Evolutionary conservation across 2,329 filamentous ascomycete genomes (phyloP), one percentile per base, ranked within the genome.

Genomic region (Penicillium griseofulvum): DNA sequence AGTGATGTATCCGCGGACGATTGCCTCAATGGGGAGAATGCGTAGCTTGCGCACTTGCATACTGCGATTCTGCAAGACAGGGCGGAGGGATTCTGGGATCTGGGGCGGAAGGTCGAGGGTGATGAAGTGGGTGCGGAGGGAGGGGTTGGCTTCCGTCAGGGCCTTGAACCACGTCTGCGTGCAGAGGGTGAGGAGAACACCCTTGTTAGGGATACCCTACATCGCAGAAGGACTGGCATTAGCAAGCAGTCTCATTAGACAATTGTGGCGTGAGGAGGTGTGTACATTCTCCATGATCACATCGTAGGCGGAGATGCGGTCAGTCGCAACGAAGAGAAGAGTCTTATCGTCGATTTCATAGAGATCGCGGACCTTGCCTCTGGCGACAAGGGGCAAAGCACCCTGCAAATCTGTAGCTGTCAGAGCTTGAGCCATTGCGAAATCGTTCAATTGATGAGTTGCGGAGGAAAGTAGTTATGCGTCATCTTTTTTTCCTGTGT

Each of bases 241-340:
- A 62, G 54, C 38, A 31, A 5, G 3, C 12, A 14, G 74, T 65
- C 46, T 28, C 41, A 24, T 9, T 42, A 47, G 38, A 41, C 9
- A 46, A 26, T 42, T 9, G 28, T 14, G 22, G 17, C 38, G 39
- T n/a, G 47, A 81, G 75, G 16, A 82, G 76, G 43, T 78, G 77
- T 48, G 68, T 71, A 87, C 86, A 76, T 94, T 97, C 66, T 83
- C 78, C 81, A 96, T 86, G 65, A 96, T 85, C 65, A 95, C 91
- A 81, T 97, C 93, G 80, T 93, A 97, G 53, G 94, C 94, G 24
- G 91, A 96, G 72, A 97, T 94, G 63, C 94, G 88, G 77, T 97
- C 92, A 14, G 90, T 89, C 24, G 90, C 88, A 52, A 92, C 86
- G 70, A 96, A 93, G 54, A 96, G 86, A 5, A 96, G 83, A 2